These are phyloP conservation scores for Ganoderma lingzhi DNA, from an alignment of 1,284 basidiomycete species.

Conservation along the genomic window DNA sequence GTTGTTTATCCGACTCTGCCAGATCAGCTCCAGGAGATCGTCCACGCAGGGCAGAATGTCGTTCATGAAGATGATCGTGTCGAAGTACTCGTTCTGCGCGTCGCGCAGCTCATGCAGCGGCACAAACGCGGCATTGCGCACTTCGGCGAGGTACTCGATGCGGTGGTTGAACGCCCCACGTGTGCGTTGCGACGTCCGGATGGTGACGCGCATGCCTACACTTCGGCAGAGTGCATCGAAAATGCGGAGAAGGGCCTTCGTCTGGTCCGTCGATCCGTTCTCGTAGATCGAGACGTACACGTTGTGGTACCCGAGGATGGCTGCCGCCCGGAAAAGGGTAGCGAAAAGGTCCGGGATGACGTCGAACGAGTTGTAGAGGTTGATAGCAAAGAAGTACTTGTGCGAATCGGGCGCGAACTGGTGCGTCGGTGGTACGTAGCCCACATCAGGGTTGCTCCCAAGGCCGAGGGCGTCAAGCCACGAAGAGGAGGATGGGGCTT, in stretches of 20 bases:
- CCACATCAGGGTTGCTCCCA: constrained; percentile 51
- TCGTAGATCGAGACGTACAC: constrained; percentile 98
- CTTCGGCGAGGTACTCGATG: constrained; percentile 97
- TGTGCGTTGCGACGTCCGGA: constrained; percentile 89
- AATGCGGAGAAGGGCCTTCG: constrained; percentile 91
- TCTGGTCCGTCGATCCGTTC: constrained; percentile 96
- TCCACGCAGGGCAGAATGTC: constrained; percentile 96
- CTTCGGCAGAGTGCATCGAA: constrained; percentile 90
- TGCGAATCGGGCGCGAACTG: constrained; percentile 69
- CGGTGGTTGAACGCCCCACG: constrained; percentile 97
- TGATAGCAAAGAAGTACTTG: constrained; percentile 99
- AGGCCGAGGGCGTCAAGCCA: constrained; percentile 68
- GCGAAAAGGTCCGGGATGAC: constrained; percentile 95
- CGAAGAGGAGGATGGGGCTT: constrained; percentile 62
- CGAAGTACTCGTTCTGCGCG: constrained; percentile 89
- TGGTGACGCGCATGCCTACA: constrained; percentile 90
- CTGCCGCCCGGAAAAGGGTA: constrained; percentile 91
- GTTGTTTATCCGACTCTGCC: constrained; percentile 90
- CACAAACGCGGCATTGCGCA: constrained; percentile 93
- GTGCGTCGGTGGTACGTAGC: constrained; percentile 50
- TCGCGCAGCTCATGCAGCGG: constrained; percentile 93
- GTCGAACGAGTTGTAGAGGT: constrained; percentile 98
- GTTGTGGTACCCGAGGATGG: constrained; percentile 94
- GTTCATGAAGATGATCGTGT: constrained; percentile 98
- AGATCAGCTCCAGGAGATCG: constrained; percentile 94